Percentiles rank a stretch among this genome's conserved stretches.
Conservation (phyloP, 805 yeast genomes). For the Candida caryicola region DNA sequence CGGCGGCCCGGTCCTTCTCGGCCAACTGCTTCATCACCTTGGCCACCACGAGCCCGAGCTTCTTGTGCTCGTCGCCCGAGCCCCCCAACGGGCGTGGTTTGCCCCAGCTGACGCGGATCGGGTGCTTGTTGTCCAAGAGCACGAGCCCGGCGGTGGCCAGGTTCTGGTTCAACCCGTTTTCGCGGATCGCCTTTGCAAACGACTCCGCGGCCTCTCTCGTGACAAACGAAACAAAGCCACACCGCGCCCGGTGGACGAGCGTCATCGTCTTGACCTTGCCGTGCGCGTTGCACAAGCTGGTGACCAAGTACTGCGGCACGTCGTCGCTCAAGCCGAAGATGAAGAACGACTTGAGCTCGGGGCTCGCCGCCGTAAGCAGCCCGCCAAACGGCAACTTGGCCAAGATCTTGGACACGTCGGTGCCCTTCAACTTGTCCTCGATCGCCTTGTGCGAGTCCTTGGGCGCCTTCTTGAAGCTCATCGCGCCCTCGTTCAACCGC, state of each 20-base stretch:
- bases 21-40: slow-evolving; percentile 55
- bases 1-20: slow-evolving; percentile 28
- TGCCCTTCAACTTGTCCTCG: slow-evolving; percentile 20
- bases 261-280: slow-evolving; percentile 50
- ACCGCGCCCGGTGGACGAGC: slow-evolving; percentile 55
- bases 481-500: slow-evolving; percentile 18
- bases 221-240: slow-evolving; percentile 61
- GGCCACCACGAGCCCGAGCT: slow-evolving; percentile 48
- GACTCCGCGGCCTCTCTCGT: slow-evolving; percentile 50
- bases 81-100: slow-evolving; percentile 41
- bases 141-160: slow-evolving; percentile 31
- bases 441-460: slow-evolving; percentile 2
- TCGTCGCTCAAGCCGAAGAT: slow-evolving; percentile 70
- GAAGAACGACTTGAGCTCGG: slow-evolving; percentile 56
- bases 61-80: slow-evolving; percentile 43
- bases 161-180: slow-evolving; percentile 26
- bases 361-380: slow-evolving; percentile 40
- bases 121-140: slow-evolving; percentile 33
- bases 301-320: slow-evolving; percentile 60
- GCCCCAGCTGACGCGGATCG: slow-evolving; percentile 58
- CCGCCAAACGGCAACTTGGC: slow-evolving; percentile 70
- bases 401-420: slow-evolving; percentile 51
- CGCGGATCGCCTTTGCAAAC: slow-evolving; percentile 23
- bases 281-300: slow-evolving; percentile 44
- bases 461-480: slow-evolving; percentile 8